Base-by-base conservation (phyloP, 1,139 yeast genomes). In the Protomyces arabidopsidicola region DNA sequence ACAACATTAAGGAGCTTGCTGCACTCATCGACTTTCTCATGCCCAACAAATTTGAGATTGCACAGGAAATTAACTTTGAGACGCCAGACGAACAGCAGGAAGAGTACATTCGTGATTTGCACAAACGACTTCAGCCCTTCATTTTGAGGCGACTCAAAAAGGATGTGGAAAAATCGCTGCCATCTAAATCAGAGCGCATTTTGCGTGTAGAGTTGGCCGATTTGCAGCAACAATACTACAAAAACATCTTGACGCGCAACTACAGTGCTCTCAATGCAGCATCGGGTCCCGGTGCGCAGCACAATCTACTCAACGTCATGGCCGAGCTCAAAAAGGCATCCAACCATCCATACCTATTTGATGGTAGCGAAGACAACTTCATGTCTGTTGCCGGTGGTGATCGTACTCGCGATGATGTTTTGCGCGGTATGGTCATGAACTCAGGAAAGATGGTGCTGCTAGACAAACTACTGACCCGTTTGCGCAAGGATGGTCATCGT, bases 381-480 rank as follows among this genome's bases (percentile, higher is more conserved):
- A 77, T 90, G 67, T 55, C 53, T 10, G 79, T 83, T 5, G 84
- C 84, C 66, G 83, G 82, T 45, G 82, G 85, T 6, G 73, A 75
- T 27, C 75, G 75, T 65, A 80, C 90, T 1, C 81, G 97, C 66
- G 98, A 93, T 70, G 88, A 86, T 69, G 81, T 88, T 14, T 78
- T 93, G 57, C 84, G 90, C 72, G 99, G 98, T 16, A 79, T 93
- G 81, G 88, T 93, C 69, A 95, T 93, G 98, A 89, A 96, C 16
- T 88, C 96, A 18, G 99, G 99, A 71, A 93, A 93, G 74, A 93
- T 95, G 98, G 98, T 95, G 1, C 79, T 93, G 61, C 79, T 93
- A 57, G 99, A 93, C 75, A 93, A 95, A 74, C 79, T 93, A 50
- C 79, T 93, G 67, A 87, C 91, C 1, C 81, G 96, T 68, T 79